phyloP scores from a whole-genome alignment of 495 filamentous ascomycete genomes.

The Lepraria neglecta region DNA sequence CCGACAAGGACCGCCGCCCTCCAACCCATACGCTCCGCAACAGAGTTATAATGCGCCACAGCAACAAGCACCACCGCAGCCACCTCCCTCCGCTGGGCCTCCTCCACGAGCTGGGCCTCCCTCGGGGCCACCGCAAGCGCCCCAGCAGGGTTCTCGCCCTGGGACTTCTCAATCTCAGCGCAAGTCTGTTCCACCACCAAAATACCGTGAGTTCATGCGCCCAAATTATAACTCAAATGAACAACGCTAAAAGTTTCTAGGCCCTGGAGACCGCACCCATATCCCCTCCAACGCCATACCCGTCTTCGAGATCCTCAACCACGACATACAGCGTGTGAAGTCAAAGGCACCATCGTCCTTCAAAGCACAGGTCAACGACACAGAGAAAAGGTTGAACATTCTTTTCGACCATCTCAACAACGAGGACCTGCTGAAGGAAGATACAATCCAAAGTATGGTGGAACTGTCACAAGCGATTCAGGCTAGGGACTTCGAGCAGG shows the following conservation, averaged over 20 bases:
- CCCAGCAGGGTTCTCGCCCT: constrained; percentile 43
- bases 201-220: constrained; percentile 55
- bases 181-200: constrained; percentile 47
- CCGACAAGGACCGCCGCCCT: constrained; percentile 42
- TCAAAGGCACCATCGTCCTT: constrained; percentile 72
- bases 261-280: constrained; percentile 81
- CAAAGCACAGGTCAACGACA: constrained; percentile 81
- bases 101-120: constrained; percentile 29
- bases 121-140: constrained; percentile 33
- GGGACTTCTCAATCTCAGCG: constrained; percentile 46
- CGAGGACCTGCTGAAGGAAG: constrained; percentile 74
- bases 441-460: constrained; percentile 67
- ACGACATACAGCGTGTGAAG: constrained; percentile 84
- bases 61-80: constrained; percentile 35
- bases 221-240: not conserved
- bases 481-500: constrained; percentile 67
- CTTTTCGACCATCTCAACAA: constrained; percentile 97
- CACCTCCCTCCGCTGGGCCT: constrained; percentile 27
- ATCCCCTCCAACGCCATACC: constrained; percentile 70
- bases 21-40: constrained; percentile 57
- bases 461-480: constrained; percentile 63
- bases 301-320: constrained; percentile 71
- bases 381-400: constrained; percentile 81
- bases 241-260: constrained; percentile 33
- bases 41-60: constrained; percentile 33